These are phyloP conservation scores for Penicillium bovifimosum DNA, from an alignment of 495 filamentous ascomycete genomes.

Conservation along the genomic window DNA sequence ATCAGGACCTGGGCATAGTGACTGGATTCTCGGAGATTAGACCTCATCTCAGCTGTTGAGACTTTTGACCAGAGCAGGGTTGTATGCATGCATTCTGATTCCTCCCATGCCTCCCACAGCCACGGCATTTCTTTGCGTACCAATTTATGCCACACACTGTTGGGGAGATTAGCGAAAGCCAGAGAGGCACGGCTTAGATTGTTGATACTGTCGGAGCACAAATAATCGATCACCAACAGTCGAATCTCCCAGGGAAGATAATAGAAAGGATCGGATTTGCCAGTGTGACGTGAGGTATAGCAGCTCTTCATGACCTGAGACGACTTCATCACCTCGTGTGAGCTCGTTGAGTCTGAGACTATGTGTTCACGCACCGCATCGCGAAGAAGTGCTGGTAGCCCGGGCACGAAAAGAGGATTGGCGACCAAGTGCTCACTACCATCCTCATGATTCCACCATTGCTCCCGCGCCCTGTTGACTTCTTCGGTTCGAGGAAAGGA, in stretches of 20 bases:
- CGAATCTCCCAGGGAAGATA: conserved; percentile 20
- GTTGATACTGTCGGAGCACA: conserved; percentile 18
- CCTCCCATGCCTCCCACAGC: conserved; percentile 26
- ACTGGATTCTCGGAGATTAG: background rate
- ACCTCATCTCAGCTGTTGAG: conserved; percentile 7
- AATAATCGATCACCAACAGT: conserved; percentile 10
- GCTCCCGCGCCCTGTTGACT: conserved; percentile 8
- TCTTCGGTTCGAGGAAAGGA: conserved; percentile 9
- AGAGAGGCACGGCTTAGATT: conserved; percentile 17
- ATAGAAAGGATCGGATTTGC: conserved; percentile 11
- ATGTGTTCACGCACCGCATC: background rate
- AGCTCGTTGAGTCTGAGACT: too few species aligned
- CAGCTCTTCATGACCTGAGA: background rate
- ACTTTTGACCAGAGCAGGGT: conserved; percentile 12
- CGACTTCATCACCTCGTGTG: background rate
- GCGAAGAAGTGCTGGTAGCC: conserved; percentile 4
- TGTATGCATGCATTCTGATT: background rate
- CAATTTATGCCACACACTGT: conserved; percentile 20
- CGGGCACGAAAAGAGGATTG: conserved; percentile 25
- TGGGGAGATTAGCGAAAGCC: conserved; percentile 21
- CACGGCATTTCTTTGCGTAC: conserved; percentile 29
- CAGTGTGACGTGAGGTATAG: background rate
- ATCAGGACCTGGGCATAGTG: background rate
- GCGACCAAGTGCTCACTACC: conserved; percentile 24
- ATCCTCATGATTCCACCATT: conserved; percentile 17